These are phyloP conservation scores for Mycena latifolia DNA, from an alignment of 768 basidiomycete genomes.

Conservation along the genomic window DNA sequence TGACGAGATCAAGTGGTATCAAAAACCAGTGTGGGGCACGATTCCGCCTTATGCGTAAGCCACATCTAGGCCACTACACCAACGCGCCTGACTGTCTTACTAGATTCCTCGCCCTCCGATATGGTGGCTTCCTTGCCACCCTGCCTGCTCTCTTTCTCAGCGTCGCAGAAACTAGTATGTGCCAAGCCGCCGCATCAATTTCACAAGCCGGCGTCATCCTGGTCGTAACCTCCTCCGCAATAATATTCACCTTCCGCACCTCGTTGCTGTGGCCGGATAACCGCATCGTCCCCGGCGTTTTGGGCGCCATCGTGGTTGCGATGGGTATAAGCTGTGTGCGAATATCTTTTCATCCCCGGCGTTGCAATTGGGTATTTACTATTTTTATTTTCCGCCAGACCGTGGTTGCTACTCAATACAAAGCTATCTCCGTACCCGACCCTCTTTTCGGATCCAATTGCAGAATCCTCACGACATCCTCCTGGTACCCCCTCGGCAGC, in stretches of 20 bases:
- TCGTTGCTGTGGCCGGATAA: conserved; percentile 20
- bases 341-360: background rate
- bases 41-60: conserved; percentile 28
- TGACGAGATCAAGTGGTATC: conserved; percentile 24
- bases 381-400: background rate
- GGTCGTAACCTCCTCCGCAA: conserved; percentile 14
- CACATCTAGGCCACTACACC: background rate
- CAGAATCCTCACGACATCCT: conserved; percentile 3
- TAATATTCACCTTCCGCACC: conserved; percentile 28
- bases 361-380: too few relatives aligned
- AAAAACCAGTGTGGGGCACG: conserved; percentile 28
- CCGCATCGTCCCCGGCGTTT: background rate
- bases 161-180: background rate
- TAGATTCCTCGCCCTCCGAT: conserved; percentile 27
- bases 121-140: conserved; percentile 30
- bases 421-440: background rate
- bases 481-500: conserved; percentile 15
- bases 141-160: conserved; percentile 23
- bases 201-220: conserved; percentile 25
- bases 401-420: conserved; percentile 15
- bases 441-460: conserved; percentile 20
- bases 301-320: background rate
- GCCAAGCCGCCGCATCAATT: conserved; percentile 27
- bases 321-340: conserved; percentile 22
- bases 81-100: rapidly evolving